Percentiles rank a stretch among this genome's conserved stretches.
Conservation (phyloP, 768 basidiomycete species). For the Pulveroboletus sp. region DNA sequence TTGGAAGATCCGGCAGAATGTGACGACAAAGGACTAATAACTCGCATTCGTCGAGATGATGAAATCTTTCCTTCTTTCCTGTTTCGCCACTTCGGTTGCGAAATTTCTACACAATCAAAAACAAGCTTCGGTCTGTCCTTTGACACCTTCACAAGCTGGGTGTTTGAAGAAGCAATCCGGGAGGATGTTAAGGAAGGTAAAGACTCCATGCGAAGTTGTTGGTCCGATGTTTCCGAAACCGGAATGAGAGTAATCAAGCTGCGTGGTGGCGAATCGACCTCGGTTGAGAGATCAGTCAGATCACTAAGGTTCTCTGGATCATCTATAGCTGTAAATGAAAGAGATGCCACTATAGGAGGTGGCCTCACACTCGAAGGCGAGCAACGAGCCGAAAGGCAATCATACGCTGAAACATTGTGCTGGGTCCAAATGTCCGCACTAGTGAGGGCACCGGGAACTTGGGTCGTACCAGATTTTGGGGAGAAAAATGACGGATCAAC, state of each 20-base stretch:
- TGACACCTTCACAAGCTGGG: neutral
- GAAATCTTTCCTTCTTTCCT: neutral
- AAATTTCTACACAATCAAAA: constrained; percentile 23
- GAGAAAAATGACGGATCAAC: constrained; percentile 1
- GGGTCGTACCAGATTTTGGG: neutral
- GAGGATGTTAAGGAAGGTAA: neutral
- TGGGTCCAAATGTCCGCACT: neutral
- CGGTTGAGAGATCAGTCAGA: constrained; percentile 29
- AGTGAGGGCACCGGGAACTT: neutral
- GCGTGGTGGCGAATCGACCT: constrained; percentile 13
- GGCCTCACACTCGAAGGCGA: neutral
- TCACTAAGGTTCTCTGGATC: constrained; percentile 20
- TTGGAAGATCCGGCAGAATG: neutral
- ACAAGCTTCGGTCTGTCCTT: constrained; percentile 13
- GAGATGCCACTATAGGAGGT: neutral
- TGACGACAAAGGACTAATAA: neutral
- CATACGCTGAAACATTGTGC: neutral
- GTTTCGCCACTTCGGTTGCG: constrained; percentile 10
- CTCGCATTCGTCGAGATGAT: constrained; percentile 9
- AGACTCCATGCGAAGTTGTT: neutral
- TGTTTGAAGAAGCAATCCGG: neutral
- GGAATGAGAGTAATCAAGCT: neutral
- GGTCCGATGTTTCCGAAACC: neutral
- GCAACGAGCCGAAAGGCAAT: neutral
- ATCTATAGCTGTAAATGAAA: constrained; percentile 3